Evolutionary conservation across 1,139 yeast species (phyloP).

Genomic region (Kurtzmaniella natalensis): DNA sequence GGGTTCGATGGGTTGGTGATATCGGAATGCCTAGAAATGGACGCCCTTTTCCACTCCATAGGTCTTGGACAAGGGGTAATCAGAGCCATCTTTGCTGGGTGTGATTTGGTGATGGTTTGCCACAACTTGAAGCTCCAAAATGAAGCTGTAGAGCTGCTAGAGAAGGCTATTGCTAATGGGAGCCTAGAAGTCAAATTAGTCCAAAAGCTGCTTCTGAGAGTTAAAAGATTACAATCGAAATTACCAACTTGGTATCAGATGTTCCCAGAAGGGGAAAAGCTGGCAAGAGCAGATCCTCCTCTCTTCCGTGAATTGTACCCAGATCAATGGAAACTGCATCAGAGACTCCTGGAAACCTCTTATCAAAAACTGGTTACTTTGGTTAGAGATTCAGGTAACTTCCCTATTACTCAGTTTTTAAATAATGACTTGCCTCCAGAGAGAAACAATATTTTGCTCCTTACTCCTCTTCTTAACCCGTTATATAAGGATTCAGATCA

Average conservation of each 20-base stretch:
- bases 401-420: constrained; percentile 46
- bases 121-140: constrained; percentile 53
- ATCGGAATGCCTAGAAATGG: constrained; percentile 64
- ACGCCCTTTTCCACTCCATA: constrained; percentile 56
- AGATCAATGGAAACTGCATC: constrained; percentile 40
- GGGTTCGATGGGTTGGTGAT: constrained; percentile 59
- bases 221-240: constrained; percentile 39
- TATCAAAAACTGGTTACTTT: constrained; percentile 54
- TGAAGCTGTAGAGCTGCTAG: constrained; percentile 54
- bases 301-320: constrained; percentile 27
- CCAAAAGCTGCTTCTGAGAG: constrained; percentile 37
- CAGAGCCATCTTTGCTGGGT: constrained; percentile 59
- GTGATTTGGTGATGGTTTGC: constrained; percentile 64
- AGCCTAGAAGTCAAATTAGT: constrained; percentile 48
- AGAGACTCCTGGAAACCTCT: constrained; percentile 40
- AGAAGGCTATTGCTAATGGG: constrained; percentile 51
- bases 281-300: constrained; percentile 22
- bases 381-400: constrained; percentile 49
- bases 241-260: constrained; percentile 48
- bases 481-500: constrained; percentile 19
- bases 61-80: constrained; percentile 68
- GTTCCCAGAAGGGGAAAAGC: constrained; percentile 34
- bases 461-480: constrained; percentile 53
- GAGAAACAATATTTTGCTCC: constrained; percentile 39
- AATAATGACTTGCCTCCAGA: constrained; percentile 14